Evolutionary conservation across 139 green algal genomes (phyloP), one percentile per base, ranked within the genome.

Genomic region (Axilococcus clingmanii): DNA sequence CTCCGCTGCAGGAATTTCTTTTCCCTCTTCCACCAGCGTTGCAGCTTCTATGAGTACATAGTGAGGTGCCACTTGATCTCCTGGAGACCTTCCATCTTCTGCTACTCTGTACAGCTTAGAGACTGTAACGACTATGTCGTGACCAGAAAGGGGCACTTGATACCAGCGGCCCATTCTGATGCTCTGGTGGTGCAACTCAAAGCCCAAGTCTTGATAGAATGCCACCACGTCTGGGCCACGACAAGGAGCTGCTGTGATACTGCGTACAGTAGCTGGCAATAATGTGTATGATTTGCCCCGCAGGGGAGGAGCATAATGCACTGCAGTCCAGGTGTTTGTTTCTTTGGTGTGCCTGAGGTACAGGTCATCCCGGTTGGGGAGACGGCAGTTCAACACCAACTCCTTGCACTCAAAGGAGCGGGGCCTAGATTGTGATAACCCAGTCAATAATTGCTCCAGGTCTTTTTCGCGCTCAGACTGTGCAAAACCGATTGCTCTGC

Each of bases 161-260:
- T 49, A 69, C 23, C 20, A 23, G 4, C 14, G 9, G 5, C 60
- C 60, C 3, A 33, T 31, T 9, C 50, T 52, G 19, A 49, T 22
- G n/a, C 48, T n/a, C 27, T 63, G 42, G 33, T 36, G 61, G n/a
- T 23, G 41, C 1, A 40, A 32, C 3, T 20, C 8, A n/a, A 63
- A 69, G n/a, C 60, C 60, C 17, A 69, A 33, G 7, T 34, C 44
- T 29, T 57, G 32, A 54, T 55, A 69, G 4, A 69, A 63, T 7
- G 37, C 49, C 15, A 34, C 50, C 20, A 59, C 52, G 16, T 62
- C 22, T 5, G 36, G 32, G 17, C 52, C 61, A 2, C 22, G 16
- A 35, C 61, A 69, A 5, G 34, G 3, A 5, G 52, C 44, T 32
- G 42, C 25, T 0, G 43, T 35, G 24, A 61, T 42, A 15, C 32